Evolutionary conservation across 257 asterid species (phyloP).

Genomic region (Solanum peruvianum): DNA sequence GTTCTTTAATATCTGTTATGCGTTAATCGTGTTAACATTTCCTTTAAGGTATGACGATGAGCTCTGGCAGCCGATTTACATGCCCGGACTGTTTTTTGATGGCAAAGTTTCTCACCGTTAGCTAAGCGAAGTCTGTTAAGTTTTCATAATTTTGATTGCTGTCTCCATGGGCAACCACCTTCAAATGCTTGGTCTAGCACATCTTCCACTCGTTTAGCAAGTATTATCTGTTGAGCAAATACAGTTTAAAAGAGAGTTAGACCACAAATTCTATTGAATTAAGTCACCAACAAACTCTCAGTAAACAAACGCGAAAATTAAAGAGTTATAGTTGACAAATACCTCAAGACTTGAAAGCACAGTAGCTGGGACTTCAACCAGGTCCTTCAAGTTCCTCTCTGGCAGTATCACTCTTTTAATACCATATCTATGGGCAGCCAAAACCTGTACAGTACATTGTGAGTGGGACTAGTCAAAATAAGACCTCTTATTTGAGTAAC

Average conservation of each 20-base stretch:
- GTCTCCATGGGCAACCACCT: constrained; percentile 93
- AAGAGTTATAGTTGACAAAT: background rate
- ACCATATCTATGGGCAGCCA: constrained; percentile 95
- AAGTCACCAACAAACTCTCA: background rate
- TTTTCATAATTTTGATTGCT: constrained; percentile 58
- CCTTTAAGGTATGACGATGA: background rate
- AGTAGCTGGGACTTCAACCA: constrained; percentile 86
- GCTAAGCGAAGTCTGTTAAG: background rate
- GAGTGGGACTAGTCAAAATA: background rate
- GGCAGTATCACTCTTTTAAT: constrained; percentile 94
- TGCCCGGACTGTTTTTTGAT: background rate
- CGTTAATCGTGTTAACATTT: background rate
- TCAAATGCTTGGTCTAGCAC: constrained; percentile 95
- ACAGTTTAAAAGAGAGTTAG: background rate
- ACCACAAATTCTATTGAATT: background rate
- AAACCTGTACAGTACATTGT: constrained; percentile 43
- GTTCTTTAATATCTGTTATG: background rate
- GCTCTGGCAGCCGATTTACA: background rate
- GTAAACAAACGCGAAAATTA: background rate
- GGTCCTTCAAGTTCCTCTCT: constrained; percentile 87
- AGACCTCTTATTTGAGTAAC: background rate
- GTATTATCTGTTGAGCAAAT: constrained; percentile 41
- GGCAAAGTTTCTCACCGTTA: background rate
- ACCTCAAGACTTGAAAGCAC: constrained; percentile 88
- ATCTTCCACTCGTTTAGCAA: constrained; percentile 92